These are phyloP conservation scores for Ceratocystis alfenasii DNA, from an alignment of 2,329 filamentous ascomycete genomes.

Conservation along the genomic window DNA sequence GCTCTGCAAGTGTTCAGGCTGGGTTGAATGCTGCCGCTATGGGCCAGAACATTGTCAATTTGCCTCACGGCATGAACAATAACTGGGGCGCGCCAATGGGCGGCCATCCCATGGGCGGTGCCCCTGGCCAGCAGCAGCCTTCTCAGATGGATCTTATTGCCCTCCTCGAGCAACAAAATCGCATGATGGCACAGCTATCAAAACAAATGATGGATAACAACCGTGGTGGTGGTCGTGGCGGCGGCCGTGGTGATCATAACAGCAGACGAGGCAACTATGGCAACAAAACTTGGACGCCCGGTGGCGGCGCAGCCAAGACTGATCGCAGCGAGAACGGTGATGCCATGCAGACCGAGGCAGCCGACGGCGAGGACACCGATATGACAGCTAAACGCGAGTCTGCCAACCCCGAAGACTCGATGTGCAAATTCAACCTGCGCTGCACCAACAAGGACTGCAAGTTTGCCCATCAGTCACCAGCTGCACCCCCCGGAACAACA, in stretches of 20 bases:
- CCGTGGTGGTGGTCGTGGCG: conserved; percentile 42
- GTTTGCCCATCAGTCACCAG: conserved; percentile 89
- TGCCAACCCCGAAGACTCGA: conserved; percentile 49
- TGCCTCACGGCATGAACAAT: conserved; percentile 30
- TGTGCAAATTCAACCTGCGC: conserved; percentile 80
- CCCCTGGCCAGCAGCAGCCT: conserved; percentile 29
- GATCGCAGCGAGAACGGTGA: conserved; percentile 28
- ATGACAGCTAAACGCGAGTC: conserved; percentile 44
- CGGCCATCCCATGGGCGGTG: conserved; percentile 11
- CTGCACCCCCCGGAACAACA: conserved; percentile 62
- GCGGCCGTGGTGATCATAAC: conserved; percentile 45
- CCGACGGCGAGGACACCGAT: conserved; percentile 48
- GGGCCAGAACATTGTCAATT: conserved; percentile 32
- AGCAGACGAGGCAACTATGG: conserved; percentile 39
- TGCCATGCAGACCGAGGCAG: conserved; percentile 28
- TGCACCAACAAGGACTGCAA: conserved; percentile 85
- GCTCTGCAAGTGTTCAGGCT: conserved; percentile 39
- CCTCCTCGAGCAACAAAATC: conserved; percentile 79
- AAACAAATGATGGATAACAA: conserved; percentile 42
- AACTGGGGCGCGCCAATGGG: conserved; percentile 28
- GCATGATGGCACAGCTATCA: conserved; percentile 69
- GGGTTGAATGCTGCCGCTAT: conserved; percentile 34
- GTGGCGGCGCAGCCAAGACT: conserved; percentile 23
- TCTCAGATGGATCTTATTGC: conserved; percentile 50
- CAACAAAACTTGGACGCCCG: conserved; percentile 29